Base-by-base conservation (phyloP, 306 rosid genomes). In the Calophaca sinica region DNA sequence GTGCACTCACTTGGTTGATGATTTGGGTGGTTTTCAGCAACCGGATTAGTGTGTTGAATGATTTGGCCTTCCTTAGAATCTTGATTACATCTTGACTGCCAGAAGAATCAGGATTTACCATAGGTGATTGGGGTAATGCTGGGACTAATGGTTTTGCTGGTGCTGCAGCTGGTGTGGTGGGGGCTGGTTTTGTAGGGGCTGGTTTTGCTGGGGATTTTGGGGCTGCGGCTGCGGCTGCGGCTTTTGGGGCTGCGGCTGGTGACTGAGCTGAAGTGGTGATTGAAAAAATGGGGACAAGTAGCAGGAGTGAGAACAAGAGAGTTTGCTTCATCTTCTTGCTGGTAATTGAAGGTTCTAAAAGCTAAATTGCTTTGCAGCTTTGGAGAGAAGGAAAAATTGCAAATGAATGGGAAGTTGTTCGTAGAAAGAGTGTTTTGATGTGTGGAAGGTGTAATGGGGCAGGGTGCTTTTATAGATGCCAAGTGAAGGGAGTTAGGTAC, bases 11-110 rank as follows among this genome's bases (percentile, higher is more conserved):
- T 79, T 86, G 92, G 77, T 80, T 82, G 46, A 70, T 76, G 9
- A 87, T 80, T 65, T 89, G 88, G 9, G 94, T 89, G 78, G 84
- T 89, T 81, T 80, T 87, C 11, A 89, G 46, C 12, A 89, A 81
- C n/a, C 91, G 85, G 68, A 89, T 75, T 3, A 89, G 78, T 9
- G 87, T 55, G 32, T 51, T 84, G 83, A 80, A 89, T 6, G 82
- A 83, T 32, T 87, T 85, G 2, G 87, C 88, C 64, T 87, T 87
- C 9, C 89, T 86, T 0, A 89, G 76, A 58, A 89, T 89, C 70
- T 86, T 86, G 61, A 83, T 72, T n/a, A 87, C 65, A 50, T 87
- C 88, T 20, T 41, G 85, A 11, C 58, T 80, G 6, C 89, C 71
- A 49, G 84, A 54, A 2, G 82, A 13, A 7, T 72, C 86, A 4